These are phyloP conservation scores for Termitomyces sp. DNA, from an alignment of 768 basidiomycete species.

Conservation along the genomic window DNA sequence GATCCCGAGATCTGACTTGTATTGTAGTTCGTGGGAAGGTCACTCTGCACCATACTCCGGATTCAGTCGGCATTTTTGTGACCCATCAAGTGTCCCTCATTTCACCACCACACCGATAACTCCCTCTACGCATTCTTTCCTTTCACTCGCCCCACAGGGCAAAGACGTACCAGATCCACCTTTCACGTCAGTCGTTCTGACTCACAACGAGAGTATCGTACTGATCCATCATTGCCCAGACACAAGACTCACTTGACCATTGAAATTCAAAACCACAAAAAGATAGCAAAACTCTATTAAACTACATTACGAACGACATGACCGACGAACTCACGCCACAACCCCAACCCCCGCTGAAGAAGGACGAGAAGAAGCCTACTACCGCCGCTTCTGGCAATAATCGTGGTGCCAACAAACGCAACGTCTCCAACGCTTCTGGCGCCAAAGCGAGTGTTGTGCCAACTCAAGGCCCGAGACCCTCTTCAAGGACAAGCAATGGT, in stretches of 20 bases:
- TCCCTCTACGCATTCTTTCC: slow-evolving; percentile 47
- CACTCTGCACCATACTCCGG: slow-evolving; percentile 22
- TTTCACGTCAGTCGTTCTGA: slow-evolving; percentile 14
- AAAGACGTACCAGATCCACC: slow-evolving; percentile 43
- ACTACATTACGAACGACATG: slow-evolving; percentile 80
- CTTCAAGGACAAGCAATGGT: slow-evolving; percentile 59
- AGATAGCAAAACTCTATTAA: slow-evolving; percentile 46
- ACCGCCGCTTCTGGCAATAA: slow-evolving; percentile 41
- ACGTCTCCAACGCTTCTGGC: slow-evolving; percentile 47
- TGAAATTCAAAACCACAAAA: slow-evolving; percentile 37
- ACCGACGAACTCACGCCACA: slow-evolving; percentile 74
- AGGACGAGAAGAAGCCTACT: slow-evolving; percentile 71
- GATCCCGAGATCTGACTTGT: background rate
- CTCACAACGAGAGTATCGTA: slow-evolving; percentile 1
- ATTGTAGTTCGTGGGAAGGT: slow-evolving; percentile 35
- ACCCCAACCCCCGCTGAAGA: slow-evolving; percentile 54
- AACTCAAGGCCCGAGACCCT: slow-evolving; percentile 49
- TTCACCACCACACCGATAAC: slow-evolving; percentile 45
- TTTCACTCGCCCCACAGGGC: slow-evolving; percentile 90
- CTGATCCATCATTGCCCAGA: slow-evolving; percentile 12
- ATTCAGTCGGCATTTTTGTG: slow-evolving; percentile 22
- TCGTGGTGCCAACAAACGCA: slow-evolving; percentile 56
- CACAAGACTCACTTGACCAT: slow-evolving; percentile 30
- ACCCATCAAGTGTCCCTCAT: slow-evolving; percentile 46
- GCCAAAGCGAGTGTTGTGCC: slow-evolving; percentile 38